These are phyloP conservation scores for Clavulina sp. DNA, from an alignment of 768 basidiomycete species.

Conservation along the genomic window DNA sequence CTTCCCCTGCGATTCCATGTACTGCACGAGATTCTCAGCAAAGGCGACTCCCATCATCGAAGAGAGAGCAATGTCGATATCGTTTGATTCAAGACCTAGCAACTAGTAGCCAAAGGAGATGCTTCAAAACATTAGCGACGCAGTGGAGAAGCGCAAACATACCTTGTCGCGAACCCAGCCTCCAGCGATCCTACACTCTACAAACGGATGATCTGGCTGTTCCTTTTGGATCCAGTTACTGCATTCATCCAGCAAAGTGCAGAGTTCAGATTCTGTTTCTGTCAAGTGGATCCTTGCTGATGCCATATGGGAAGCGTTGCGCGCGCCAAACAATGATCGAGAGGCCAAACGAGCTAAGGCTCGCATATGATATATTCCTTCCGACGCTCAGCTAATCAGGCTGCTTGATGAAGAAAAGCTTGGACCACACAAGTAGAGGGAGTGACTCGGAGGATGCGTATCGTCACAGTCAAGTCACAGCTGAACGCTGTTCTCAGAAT, in stretches of 20 bases:
- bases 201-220: conserved; percentile 33
- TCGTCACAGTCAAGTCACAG: no score
- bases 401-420: background rate
- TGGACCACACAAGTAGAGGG: conserved; percentile 26
- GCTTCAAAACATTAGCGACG: background rate
- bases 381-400: no score
- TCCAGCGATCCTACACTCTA: conserved; percentile 76
- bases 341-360: no score
- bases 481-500: no score
- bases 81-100: conserved; percentile 63
- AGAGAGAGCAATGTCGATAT: conserved; percentile 83
- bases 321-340: no score
- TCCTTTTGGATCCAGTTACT: conserved; percentile 33
- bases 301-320: no score
- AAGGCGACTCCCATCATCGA: conserved; percentile 84
- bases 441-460: no score
- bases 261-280: conserved; percentile 49
- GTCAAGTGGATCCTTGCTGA: conserved; percentile 47
- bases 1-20: conserved; percentile 35
- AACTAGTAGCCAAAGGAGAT: conserved; percentile 31
- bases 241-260: conserved; percentile 66
- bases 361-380: no score
- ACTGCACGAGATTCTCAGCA: conserved; percentile 58
- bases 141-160: conserved; percentile 12
- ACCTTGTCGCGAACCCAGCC: conserved; percentile 99